Evolutionary conservation across 169 alveolate species (phyloP), one percentile per base, ranked within the genome.

Genomic region (Plasmodium vinckei): DNA sequence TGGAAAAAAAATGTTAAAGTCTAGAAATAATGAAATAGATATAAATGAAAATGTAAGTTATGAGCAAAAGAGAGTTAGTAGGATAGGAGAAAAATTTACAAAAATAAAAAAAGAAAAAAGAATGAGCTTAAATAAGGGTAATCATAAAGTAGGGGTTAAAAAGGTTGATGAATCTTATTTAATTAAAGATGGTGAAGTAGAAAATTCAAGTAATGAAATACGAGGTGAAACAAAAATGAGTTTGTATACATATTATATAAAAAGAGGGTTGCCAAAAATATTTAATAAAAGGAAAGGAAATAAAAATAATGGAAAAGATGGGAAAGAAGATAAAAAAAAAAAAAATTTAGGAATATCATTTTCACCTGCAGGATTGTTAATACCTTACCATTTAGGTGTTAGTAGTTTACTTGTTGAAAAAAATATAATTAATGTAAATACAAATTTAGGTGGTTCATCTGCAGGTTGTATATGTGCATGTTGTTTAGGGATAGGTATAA

Each of bases 351-450:
- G 96, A 1, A 89, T 93, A 56, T 88, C 96, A 0, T 92, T 93
- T 67, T 90, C 94, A 10, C 95, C 96, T 4, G 89, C 93, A 5
- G 96, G 96, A 12, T 90, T 92, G 46, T 44, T 93, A 87, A 84
- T 93, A 10, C 94, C 96, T 15, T 93, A 93, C 53, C 94, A 89
- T 56, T 25, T 93, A 75, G 96, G 96, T 0, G 93, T 89, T 5
- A 21, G 91, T 39, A 89, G 92, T 60, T 54, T 90, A 19, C 75
- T 93, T 60, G 64, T 91, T 42, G 96, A 93, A 65, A 64, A 72
- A n/a, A 93, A 93, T 53, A 72, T 91, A 13, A 44, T 93, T 6
- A 92, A 93, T 39, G 12, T 84, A 23, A 87, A 94, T 17, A 92
- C 94, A 3, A 94, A 92, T 39, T 27, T 93, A 70, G 65, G 94